Evolutionary conservation across 2,329 filamentous ascomycete genomes (phyloP).

Genomic region (Pseudogymnoascus sp.): DNA sequence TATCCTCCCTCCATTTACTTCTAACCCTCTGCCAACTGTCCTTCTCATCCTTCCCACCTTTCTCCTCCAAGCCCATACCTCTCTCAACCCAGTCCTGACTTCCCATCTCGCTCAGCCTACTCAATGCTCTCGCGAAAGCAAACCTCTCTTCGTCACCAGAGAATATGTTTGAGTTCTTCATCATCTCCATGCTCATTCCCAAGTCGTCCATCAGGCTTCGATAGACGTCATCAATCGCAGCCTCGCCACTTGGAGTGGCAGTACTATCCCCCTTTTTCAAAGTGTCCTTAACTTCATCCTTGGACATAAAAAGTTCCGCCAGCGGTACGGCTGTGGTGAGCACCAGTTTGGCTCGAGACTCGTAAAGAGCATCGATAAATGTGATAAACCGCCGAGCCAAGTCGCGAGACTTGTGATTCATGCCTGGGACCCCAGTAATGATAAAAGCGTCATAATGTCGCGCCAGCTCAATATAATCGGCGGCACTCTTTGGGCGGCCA

Average conservation of each 20-base stretch:
- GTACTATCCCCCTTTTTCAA: slow-evolving; percentile 38
- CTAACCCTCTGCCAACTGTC: slow-evolving; percentile 39
- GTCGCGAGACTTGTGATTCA: slow-evolving; percentile 81
- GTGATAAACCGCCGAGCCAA: slow-evolving; percentile 91
- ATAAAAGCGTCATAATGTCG: slow-evolving; percentile 87
- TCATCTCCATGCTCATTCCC: slow-evolving; percentile 70
- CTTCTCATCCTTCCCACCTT: slow-evolving; percentile 35
- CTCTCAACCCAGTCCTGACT: slow-evolving; percentile 91
- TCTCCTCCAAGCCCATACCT: slow-evolving; percentile 42
- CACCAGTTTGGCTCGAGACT: slow-evolving; percentile 85
- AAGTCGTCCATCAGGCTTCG: slow-evolving; percentile 79
- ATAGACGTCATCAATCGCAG: slow-evolving; percentile 58
- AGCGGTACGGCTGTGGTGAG: slow-evolving; percentile 83
- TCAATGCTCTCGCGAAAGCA: slow-evolving; percentile 84
- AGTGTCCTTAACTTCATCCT: slow-evolving; percentile 56
- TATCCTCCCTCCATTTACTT: slow-evolving; percentile 41
- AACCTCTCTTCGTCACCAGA: slow-evolving; percentile 94
- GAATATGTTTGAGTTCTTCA: slow-evolving; percentile 83
- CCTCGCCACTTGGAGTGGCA: slow-evolving; percentile 26
- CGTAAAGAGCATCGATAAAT: slow-evolving; percentile 94
- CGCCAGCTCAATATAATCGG: slow-evolving; percentile 89
- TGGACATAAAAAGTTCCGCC: slow-evolving; percentile 74
- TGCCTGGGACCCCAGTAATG: slow-evolving; percentile 81
- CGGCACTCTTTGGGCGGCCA: slow-evolving; percentile 77
- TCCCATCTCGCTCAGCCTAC: slow-evolving; percentile 82